Evolutionary conservation across 169 alveolate species (phyloP).

Genomic region (Cryptosporidium xiaoi): DNA sequence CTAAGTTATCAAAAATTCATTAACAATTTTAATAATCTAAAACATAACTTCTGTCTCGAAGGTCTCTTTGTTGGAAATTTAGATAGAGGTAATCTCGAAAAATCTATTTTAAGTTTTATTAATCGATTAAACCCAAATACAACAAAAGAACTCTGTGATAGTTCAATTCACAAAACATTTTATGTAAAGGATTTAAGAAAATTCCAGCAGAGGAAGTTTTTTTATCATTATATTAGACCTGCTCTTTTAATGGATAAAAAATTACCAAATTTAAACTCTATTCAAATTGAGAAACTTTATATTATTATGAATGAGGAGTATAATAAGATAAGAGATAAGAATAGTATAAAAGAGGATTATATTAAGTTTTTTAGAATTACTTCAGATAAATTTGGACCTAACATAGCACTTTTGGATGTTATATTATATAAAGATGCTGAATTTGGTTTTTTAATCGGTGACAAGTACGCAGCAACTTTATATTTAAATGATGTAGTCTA

Average conservation of each 20-base stretch:
- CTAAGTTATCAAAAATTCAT: neutral
- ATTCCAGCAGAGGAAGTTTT: neutral
- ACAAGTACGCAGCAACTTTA: neutral
- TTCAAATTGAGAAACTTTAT: conserved; percentile 7
- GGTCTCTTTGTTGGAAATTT: conserved; percentile 41
- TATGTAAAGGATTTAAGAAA: conserved; percentile 22
- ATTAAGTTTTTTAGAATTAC: neutral
- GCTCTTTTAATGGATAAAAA: neutral
- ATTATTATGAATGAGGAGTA: conserved; percentile 19
- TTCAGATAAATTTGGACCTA: conserved; percentile 42
- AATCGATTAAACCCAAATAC: neutral
- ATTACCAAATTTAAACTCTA: neutral
- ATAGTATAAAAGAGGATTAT: neutral
- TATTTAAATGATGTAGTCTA: conserved; percentile 46
- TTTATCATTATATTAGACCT: conserved; percentile 23
- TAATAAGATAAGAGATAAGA: neutral
- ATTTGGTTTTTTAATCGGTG: neutral
- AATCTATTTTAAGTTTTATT: conserved; percentile 1
- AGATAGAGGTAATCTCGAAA: conserved; percentile 9
- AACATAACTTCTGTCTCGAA: conserved; percentile 30
- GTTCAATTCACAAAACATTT: neutral
- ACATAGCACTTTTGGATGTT: conserved; percentile 34
- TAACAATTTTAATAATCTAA: neutral
- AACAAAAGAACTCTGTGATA: neutral
- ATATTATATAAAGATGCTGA: neutral